Evolutionary conservation across 495 filamentous ascomycete species (phyloP), one percentile per base, ranked within the genome.

Genomic region (Cercophora sp.): DNA sequence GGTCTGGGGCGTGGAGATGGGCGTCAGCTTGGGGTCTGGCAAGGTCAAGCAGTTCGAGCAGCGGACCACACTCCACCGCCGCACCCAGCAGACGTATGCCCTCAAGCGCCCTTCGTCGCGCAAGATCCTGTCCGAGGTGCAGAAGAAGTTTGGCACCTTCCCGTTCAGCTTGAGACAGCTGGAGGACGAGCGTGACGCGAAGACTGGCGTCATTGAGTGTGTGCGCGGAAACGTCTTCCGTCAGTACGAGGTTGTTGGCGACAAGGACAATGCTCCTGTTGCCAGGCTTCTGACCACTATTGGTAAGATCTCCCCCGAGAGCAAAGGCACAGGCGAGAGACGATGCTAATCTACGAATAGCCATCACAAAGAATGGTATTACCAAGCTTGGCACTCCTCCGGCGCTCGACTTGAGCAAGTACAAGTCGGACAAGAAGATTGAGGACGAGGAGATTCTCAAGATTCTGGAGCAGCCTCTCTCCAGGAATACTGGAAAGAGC

Each of bases 111-210:
- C 88, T 36, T 92, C 88, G 60, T 95, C 92, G 25, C 81, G 91
- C 53, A 87, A 93, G 68, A 89, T 87, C 23, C 78, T 96, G 16
- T 94, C 88, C 22, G 94, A 96, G 72, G 83, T 95, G 50, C 84
- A 92, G 58, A 91, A 89, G 82, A 97, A 92, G 75, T 97, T 97
- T 70, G 91, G 91, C 55, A 87, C 82, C 41, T 98, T 98, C 79
- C 94, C 93, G 55, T 98, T 98, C 83, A 93, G 89, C 70, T 77
- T 98, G 74, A 82, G 93, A 66, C 93, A 98, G 75, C 83, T 98
- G 42, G 91, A 96, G 42, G 94, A 97, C 64, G 94, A 97, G 79
- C 83, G 91, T 62, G 86, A 89, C 54, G 94, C 90, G 55, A 98
- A 98, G 81, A 86, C 94, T 52, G 93, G 93, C 60, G 87, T 96